Evolutionary conservation across 495 filamentous ascomycete genomes (phyloP).

Genomic region (Alectoria sarmentosa): DNA sequence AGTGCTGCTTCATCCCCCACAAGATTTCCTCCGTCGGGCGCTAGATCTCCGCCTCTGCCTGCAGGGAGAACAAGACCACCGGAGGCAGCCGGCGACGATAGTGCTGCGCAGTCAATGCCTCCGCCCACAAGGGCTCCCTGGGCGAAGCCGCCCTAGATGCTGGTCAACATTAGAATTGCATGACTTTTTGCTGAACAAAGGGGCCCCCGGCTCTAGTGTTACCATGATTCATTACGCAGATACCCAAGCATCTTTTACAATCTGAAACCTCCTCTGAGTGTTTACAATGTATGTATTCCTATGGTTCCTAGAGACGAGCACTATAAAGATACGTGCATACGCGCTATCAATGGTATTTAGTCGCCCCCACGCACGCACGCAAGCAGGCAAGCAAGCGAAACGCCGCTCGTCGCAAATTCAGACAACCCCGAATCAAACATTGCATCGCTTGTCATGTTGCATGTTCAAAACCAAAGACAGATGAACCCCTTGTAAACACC

Average conservation of each 20-base stretch:
- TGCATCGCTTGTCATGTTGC: background rate
- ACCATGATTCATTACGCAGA: too few relatives aligned
- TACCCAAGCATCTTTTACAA: too few relatives aligned
- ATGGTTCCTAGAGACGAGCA: background rate
- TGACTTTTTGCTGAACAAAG: too few relatives aligned
- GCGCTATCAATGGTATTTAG: constrained; percentile 1
- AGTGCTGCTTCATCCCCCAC: background rate
- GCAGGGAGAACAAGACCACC: background rate
- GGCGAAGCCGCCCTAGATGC: constrained; percentile 10
- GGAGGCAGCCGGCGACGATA: background rate
- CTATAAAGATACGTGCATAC: background rate
- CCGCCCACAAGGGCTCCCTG: constrained; percentile 22
- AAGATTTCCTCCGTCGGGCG: background rate
- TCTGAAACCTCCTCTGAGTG: background rate
- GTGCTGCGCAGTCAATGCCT: constrained; percentile 12
- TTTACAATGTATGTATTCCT: background rate
- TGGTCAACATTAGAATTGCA: too few relatives aligned
- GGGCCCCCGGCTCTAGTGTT: too few relatives aligned
- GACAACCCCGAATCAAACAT: background rate
- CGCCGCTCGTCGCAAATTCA: too few relatives aligned
- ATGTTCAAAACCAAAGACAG: background rate
- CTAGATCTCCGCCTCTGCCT: background rate
- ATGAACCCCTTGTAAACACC: background rate
- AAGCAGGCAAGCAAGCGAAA: background rate
- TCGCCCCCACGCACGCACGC: background rate